Percentiles rank a stretch among this genome's conserved stretches.
phyloP scores from a whole-genome alignment of 2,329 filamentous ascomycete species.

The Fusarium sororula region DNA sequence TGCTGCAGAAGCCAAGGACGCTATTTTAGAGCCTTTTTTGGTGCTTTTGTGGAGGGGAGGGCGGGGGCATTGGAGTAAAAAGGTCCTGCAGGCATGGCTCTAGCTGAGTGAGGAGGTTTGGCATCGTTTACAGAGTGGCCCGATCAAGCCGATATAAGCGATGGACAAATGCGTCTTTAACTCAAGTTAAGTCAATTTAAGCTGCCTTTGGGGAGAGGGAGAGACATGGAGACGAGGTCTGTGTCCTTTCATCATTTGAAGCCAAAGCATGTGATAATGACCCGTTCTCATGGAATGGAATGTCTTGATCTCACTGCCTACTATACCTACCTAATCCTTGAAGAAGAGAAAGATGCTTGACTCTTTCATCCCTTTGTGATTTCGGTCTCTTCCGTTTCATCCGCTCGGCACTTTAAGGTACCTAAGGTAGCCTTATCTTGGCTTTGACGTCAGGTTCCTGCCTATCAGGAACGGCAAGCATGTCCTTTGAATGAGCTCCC shows the following conservation, averaged over 20 bases:
- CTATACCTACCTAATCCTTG: not conserved
- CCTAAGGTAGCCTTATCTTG: constrained; percentile 7
- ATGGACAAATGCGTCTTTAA: not conserved
- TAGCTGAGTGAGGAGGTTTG: not conserved
- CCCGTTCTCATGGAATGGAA: not conserved
- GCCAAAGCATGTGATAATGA: not conserved
- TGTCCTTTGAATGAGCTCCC: constrained; percentile 19
- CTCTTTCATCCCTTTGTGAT: constrained; percentile 7
- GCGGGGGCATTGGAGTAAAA: constrained; percentile 4
- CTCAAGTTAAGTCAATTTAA: not conserved
- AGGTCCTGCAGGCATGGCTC: not conserved
- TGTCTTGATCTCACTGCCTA: not conserved
- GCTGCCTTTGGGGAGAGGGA: not conserved
- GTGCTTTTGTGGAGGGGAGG: constrained; percentile 10
- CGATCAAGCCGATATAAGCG: constrained; percentile 7
- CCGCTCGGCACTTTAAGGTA: not conserved
- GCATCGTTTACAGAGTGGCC: not conserved
- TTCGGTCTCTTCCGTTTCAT: constrained; percentile 2
- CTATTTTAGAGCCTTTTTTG: constrained; percentile 17
- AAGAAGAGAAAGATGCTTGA: not conserved
- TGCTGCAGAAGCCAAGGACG: constrained; percentile 8
- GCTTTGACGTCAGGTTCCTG: constrained; percentile 41
- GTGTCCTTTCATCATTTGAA: not conserved
- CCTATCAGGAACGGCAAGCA: constrained; percentile 39
- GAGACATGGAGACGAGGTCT: not conserved